These are phyloP conservation scores for Diaporthe ampelina DNA, from an alignment of 2,329 filamentous ascomycete genomes.

Conservation along the genomic window DNA sequence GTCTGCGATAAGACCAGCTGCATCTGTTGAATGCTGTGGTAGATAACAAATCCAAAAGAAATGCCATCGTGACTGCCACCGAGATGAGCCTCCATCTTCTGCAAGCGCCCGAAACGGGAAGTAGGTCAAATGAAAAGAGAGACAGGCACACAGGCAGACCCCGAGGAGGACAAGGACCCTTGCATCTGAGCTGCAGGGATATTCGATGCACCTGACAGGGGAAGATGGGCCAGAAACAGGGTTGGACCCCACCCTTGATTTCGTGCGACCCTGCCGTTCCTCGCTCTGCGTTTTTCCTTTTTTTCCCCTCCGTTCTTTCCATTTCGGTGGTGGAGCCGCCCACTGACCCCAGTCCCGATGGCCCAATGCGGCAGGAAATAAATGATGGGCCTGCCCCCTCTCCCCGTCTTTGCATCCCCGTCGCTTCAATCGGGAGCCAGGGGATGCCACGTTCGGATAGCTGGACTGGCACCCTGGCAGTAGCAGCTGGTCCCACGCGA, in stretches of 20 bases:
- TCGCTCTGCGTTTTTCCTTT: background rate
- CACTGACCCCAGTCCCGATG: background rate
- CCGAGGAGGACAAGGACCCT: background rate
- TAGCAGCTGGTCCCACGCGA: background rate
- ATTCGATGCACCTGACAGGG: conserved; percentile 6
- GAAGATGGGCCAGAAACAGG: conserved; percentile 7
- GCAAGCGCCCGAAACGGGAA: background rate
- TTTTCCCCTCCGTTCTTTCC: background rate
- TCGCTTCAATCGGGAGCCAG: background rate
- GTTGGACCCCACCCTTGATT: conserved; percentile 1
- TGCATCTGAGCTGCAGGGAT: background rate
- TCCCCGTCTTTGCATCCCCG: background rate
- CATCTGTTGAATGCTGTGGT: background rate
- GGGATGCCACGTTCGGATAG: background rate
- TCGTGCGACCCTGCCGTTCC: background rate
- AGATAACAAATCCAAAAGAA: background rate
- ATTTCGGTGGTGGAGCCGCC: background rate
- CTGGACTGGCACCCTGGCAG: background rate
- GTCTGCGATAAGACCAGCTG: background rate
- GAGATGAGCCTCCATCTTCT: conserved; percentile 5
- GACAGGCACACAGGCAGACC: background rate
- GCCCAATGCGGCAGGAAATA: conserved; percentile 6
- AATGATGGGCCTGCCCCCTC: background rate
- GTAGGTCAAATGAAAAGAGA: background rate
- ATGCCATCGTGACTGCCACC: background rate